Evolutionary conservation across 2,329 filamentous ascomycete genomes (phyloP).

Genomic region (Paracorniculantispora psalliotae): DNA sequence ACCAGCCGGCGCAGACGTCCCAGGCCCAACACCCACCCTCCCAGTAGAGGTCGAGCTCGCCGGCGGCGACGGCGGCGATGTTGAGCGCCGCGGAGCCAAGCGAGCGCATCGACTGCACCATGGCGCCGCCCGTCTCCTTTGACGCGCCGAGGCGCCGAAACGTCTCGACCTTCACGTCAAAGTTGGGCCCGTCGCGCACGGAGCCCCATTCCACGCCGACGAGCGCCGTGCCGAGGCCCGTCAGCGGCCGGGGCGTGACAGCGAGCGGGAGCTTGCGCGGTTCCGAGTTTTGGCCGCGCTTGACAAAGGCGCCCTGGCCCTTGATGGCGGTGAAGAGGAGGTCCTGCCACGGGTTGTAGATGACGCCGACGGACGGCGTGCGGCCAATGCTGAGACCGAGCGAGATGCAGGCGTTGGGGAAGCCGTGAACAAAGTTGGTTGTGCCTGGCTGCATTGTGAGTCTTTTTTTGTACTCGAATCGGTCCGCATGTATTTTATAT

Average conservation of each 20-base stretch:
- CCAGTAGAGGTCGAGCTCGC: slow-evolving; percentile 71
- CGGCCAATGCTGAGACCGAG: slow-evolving; percentile 64
- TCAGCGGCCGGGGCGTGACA: slow-evolving; percentile 49
- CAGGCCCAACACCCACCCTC: slow-evolving; percentile 81
- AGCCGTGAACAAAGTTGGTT: slow-evolving; percentile 75
- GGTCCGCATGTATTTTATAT: too few relatives aligned
- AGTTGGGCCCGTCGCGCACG: slow-evolving; percentile 64
- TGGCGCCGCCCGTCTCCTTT: slow-evolving; percentile 60
- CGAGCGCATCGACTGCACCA: slow-evolving; percentile 70
- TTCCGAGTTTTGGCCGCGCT: slow-evolving; percentile 33
- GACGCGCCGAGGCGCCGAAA: slow-evolving; percentile 57
- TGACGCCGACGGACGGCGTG: slow-evolving; percentile 62
- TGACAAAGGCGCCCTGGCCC: slow-evolving; percentile 61
- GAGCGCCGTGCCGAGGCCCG: slow-evolving; percentile 56
- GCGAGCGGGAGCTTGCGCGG: slow-evolving; percentile 36
- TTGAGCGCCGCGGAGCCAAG: slow-evolving; percentile 72
- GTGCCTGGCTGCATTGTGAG: slow-evolving; percentile 34
- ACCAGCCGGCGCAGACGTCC: slow-evolving; percentile 81
- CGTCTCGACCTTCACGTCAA: slow-evolving; percentile 60
- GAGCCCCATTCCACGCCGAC: slow-evolving; percentile 71
- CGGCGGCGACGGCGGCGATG: slow-evolving; percentile 65
- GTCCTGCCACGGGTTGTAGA: slow-evolving; percentile 74
- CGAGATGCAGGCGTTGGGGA: slow-evolving; percentile 71
- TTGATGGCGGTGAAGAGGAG: slow-evolving; percentile 64
- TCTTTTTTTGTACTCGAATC: too few relatives aligned